These are phyloP conservation scores for Populus euphratica DNA, from an alignment of 345 rosid species.

Conservation along the genomic window DNA sequence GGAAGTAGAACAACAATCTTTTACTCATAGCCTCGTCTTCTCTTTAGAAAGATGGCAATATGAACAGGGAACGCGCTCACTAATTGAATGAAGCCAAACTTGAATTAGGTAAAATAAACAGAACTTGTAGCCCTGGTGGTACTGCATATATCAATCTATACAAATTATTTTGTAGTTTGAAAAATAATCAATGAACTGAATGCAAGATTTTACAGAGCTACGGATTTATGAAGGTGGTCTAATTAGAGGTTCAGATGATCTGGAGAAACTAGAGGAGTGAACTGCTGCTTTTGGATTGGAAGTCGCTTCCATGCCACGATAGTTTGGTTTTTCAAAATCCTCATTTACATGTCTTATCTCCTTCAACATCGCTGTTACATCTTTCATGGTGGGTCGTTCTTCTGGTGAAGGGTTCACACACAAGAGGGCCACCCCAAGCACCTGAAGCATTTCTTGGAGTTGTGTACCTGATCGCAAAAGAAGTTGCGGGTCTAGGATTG, in stretches of 20 bases:
- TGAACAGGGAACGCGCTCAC: neutral
- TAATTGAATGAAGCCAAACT: conserved; percentile 8
- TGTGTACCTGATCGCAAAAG: conserved; percentile 49
- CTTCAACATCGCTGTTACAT: conserved; percentile 57
- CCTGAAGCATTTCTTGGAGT: conserved; percentile 66
- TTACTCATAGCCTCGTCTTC: neutral
- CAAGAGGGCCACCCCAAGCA: conserved; percentile 61
- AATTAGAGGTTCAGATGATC: conserved; percentile 59
- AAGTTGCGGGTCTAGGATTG: conserved; percentile 52
- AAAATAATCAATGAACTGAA: conserved; percentile 18
- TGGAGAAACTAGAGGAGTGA: conserved; percentile 64
- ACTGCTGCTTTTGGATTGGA: conserved; percentile 34
- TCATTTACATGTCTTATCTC: conserved; percentile 55
- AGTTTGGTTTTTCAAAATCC: conserved; percentile 41
- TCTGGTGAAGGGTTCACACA: conserved; percentile 54
- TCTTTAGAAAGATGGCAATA: neutral
- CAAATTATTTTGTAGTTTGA: conserved; percentile 27
- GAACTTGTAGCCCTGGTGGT: conserved; percentile 8
- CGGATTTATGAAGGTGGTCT: conserved; percentile 37
- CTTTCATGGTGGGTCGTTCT: conserved; percentile 70
- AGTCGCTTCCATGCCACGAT: conserved; percentile 23
- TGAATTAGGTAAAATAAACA: conserved; percentile 11
- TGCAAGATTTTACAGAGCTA: conserved; percentile 10
- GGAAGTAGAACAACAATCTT: neutral
- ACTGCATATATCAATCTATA: conserved; percentile 30